phyloP scores from a whole-genome alignment of 2,329 filamentous ascomycete genomes.

The Alternaria angustiovoidea region DNA sequence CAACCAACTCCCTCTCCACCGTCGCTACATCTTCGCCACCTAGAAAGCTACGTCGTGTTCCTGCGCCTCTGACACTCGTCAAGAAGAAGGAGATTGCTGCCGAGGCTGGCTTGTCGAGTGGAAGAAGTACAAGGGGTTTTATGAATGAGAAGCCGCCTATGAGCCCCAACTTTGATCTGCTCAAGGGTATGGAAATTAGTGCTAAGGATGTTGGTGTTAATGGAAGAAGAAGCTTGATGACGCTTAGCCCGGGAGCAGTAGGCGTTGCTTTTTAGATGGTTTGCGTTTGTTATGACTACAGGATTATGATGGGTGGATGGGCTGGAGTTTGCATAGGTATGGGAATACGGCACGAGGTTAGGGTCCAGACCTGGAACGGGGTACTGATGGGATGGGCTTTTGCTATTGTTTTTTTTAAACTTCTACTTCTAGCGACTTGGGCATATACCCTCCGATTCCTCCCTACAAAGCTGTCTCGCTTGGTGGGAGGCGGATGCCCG shows the following conservation, averaged over 20 bases:
- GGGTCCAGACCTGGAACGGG: neutral
- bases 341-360: neutral
- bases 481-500: slow-evolving; percentile 15
- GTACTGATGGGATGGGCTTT: neutral
- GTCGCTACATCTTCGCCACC: slow-evolving; percentile 17
- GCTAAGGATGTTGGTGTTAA: slow-evolving; percentile 27
- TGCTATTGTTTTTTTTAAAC: neutral
- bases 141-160: slow-evolving; percentile 37
- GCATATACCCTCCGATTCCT: slow-evolving; percentile 23
- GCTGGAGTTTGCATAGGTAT: neutral
- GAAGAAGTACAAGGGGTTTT: slow-evolving; percentile 23
- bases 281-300: neutral
- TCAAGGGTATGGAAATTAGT: slow-evolving; percentile 45
- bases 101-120: slow-evolving; percentile 28
- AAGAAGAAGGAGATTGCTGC: slow-evolving; percentile 37
- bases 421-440: slow-evolving; percentile 1
- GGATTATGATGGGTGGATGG: neutral
- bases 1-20: slow-evolving; percentile 8
- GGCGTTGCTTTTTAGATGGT: slow-evolving; percentile 45
- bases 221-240: slow-evolving; percentile 17
- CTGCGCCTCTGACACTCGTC: slow-evolving; percentile 35
- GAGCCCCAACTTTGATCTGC: slow-evolving; percentile 36
- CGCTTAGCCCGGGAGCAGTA: slow-evolving; percentile 32
- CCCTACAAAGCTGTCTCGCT: slow-evolving; percentile 12
- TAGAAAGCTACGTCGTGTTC: slow-evolving; percentile 37